Evolutionary conservation across 257 asterid species (phyloP).

Genomic region (Solanum microdontum): DNA sequence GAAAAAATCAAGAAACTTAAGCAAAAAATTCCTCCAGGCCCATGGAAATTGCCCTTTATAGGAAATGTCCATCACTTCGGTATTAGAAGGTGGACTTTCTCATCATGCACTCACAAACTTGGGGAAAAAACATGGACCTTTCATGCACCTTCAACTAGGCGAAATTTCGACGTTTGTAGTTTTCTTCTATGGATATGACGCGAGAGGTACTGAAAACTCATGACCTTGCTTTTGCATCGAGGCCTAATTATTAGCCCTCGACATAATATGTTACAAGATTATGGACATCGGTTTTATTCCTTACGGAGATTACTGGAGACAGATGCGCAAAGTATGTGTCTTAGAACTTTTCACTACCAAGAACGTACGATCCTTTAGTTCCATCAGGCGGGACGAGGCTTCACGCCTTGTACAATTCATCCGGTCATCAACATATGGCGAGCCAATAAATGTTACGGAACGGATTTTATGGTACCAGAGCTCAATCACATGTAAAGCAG

Average conservation of each 20-base stretch:
- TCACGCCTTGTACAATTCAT: not conserved
- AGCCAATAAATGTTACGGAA: not conserved
- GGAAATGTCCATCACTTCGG: conserved; percentile 20
- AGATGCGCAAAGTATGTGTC: conserved; percentile 28
- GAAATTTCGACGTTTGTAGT: too few relatives aligned
- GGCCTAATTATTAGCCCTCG: conserved; percentile 11
- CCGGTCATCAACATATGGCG: not conserved
- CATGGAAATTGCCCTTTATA: conserved; percentile 5
- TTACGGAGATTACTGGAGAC: conserved; percentile 31
- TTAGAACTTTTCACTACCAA: conserved; percentile 22
- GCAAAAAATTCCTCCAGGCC: not conserved
- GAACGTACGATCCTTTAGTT: conserved; percentile 12
- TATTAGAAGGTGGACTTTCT: conserved; percentile 7
- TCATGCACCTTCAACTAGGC: conserved; percentile 25
- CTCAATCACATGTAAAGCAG: not conserved
- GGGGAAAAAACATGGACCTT: conserved; percentile 18
- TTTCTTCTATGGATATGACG: conserved; percentile 16
- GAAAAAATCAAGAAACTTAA: not conserved
- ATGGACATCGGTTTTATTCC: conserved; percentile 17
- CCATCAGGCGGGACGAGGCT: conserved; percentile 12
- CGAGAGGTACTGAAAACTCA: not conserved
- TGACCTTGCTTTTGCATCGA: conserved; percentile 18
- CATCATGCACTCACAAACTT: conserved; percentile 5
- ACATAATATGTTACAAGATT: conserved; percentile 14
- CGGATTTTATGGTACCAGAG: not conserved